Percentiles rank a stretch among this genome's conserved stretches.
phyloP scores from a whole-genome alignment of 768 basidiomycete genomes.

The Heimioporus sp. region DNA sequence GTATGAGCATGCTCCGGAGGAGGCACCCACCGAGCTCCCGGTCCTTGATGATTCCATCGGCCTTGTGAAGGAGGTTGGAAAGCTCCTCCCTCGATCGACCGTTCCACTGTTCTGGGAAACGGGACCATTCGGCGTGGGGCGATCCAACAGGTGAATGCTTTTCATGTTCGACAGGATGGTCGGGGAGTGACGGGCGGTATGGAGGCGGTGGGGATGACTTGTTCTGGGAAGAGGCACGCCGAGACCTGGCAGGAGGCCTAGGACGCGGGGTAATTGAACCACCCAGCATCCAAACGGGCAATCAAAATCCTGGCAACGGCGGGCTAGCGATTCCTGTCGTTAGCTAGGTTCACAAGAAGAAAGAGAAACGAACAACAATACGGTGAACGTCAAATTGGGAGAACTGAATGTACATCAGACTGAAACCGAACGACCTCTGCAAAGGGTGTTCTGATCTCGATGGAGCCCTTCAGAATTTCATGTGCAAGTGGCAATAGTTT shows the following conservation, averaged over 20 bases:
- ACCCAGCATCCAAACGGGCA: conserved; percentile 35
- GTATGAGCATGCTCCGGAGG: background rate
- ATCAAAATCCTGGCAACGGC: conserved; percentile 4
- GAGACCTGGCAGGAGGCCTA: conserved; percentile 65
- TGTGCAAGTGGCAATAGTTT: conserved; percentile 5
- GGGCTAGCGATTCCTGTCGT: no score
- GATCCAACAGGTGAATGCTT: conserved; percentile 32
- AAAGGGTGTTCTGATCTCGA: background rate
- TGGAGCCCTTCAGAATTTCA: conserved; percentile 11
- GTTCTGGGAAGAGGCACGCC: conserved; percentile 42
- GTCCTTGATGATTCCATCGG: conserved; percentile 72
- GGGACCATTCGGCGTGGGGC: conserved; percentile 9
- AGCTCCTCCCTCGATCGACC: conserved; percentile 76
- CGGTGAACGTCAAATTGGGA: background rate
- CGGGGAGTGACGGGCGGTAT: conserved; percentile 43
- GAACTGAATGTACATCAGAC: conserved; percentile 21
- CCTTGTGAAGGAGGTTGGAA: conserved; percentile 64
- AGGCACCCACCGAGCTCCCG: conserved; percentile 66
- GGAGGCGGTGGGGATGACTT: conserved; percentile 53
- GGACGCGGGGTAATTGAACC: conserved; percentile 53
- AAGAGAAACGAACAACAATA: conserved; percentile 1
- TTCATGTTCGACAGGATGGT: conserved; percentile 32
- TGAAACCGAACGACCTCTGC: conserved; percentile 9
- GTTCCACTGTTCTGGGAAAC: conserved; percentile 44
- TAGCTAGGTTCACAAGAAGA: background rate